Evolutionary conservation across 257 asterid species (phyloP).

Genomic region (Solanum acaule): DNA sequence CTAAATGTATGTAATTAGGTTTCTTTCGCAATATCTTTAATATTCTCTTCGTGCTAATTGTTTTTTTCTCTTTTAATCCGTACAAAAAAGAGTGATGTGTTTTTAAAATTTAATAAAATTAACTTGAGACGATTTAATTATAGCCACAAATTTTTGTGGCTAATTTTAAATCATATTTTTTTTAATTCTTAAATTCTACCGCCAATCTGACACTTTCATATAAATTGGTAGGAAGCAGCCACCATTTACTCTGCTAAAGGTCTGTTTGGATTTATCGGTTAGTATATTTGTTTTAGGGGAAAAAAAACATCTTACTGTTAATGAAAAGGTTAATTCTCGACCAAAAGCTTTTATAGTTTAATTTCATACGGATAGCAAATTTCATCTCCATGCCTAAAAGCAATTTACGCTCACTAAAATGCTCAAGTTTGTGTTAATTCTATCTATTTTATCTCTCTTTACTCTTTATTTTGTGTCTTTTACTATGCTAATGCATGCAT

Average conservation of each 20-base stretch:
- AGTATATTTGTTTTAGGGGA: background rate
- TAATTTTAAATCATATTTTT: too few relatives aligned
- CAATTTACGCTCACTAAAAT: background rate
- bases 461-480: background rate
- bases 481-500: background rate
- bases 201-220: background rate
- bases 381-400: background rate
- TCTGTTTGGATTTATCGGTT: background rate
- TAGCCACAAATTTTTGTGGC: background rate
- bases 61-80: background rate
- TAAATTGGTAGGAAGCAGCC: background rate
- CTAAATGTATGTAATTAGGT: too few relatives aligned
- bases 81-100: background rate
- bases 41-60: background rate
- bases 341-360: background rate
- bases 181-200: background rate
- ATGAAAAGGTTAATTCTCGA: background rate
- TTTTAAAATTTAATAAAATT: background rate
- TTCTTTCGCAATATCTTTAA: background rate
- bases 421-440: background rate
- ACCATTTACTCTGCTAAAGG: background rate
- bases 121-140: background rate
- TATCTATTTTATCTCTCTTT: background rate
- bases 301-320: background rate
- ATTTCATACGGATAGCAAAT: background rate